phyloP scores from a whole-genome alignment of 192 early-diverging fungal genomes.

The Entomortierella lignicola region DNA sequence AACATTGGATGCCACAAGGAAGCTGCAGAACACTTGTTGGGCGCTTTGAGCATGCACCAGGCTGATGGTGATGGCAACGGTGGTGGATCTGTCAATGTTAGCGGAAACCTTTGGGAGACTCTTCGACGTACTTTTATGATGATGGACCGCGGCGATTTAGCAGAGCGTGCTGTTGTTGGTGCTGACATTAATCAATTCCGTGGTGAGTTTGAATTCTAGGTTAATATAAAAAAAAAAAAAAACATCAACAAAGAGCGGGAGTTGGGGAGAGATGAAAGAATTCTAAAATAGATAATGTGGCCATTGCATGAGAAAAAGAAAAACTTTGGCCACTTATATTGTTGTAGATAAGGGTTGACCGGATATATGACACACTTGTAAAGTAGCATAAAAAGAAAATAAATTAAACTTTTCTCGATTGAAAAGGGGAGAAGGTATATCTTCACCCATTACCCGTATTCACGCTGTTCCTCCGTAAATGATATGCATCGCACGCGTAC shows the following conservation, averaged over 20 bases:
- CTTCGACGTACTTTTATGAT: conserved; percentile 68
- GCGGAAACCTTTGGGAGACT: conserved; percentile 73
- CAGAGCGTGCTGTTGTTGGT: conserved; percentile 63
- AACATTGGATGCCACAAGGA: conserved; percentile 92
- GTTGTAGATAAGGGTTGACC: neutral
- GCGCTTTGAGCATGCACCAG: conserved; percentile 86
- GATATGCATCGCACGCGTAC: no score
- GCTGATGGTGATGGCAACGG: conserved; percentile 41
- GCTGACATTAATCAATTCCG: conserved; percentile 68
- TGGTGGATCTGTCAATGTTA: conserved; percentile 67
- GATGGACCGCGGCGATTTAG: conserved; percentile 71
- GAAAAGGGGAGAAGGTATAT: no score
- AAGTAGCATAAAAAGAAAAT: conserved; percentile 19
- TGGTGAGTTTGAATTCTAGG: conserved; percentile 70
- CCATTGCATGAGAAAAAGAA: no score
- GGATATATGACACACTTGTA: conserved; percentile 8
- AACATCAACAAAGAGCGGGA: no score
- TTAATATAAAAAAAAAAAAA: no score
- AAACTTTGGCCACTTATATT: neutral
- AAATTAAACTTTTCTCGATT: no score
- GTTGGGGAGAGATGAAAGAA: neutral
- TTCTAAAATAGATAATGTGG: neutral
- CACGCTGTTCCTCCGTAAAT: no score
- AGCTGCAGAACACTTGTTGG: conserved; percentile 93
- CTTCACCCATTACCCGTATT: no score